Conservation (phyloP, 2,329 filamentous ascomycete species). For the Sphaerulina musiva region DNA sequence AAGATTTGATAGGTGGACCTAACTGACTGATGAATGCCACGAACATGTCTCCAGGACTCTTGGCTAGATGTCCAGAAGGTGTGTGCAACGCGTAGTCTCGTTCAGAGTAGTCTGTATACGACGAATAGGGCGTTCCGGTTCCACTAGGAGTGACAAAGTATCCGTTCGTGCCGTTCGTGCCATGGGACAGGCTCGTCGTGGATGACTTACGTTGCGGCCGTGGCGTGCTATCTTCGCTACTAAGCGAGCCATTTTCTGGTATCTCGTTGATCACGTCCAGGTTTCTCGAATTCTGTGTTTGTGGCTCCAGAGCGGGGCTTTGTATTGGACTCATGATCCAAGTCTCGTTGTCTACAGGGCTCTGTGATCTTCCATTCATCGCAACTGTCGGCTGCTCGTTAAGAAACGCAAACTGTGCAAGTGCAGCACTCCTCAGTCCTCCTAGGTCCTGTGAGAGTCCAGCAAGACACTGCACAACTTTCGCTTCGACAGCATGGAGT, state of each 20-base stretch:
- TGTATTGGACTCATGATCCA: constrained; percentile 13
- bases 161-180: constrained; percentile 11
- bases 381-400: constrained; percentile 47
- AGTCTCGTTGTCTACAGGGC: constrained; percentile 3
- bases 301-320: constrained; percentile 8
- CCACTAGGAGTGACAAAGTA: constrained; percentile 17
- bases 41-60: constrained; percentile 70
- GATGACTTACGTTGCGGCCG: neutral
- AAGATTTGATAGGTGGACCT: constrained; percentile 89
- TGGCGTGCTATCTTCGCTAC: constrained; percentile 7
- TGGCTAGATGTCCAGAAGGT: constrained; percentile 12
- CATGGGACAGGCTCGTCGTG: neutral
- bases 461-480: constrained; percentile 76
- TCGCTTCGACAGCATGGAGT: constrained; percentile 71
- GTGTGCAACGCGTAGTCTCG: constrained; percentile 8
- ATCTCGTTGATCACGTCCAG: constrained; percentile 40
- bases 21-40: constrained; percentile 80
- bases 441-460: constrained; percentile 81
- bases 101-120: constrained; percentile 9
- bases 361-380: constrained; percentile 4
- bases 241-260: constrained; percentile 26
- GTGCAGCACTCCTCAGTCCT: constrained; percentile 79
- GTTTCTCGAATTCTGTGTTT: constrained; percentile 27
- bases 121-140: constrained; percentile 16
- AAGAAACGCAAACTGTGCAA: constrained; percentile 79